Conservation (phyloP, 257 asterid species). For the Paraleonurus japonicus region DNA sequence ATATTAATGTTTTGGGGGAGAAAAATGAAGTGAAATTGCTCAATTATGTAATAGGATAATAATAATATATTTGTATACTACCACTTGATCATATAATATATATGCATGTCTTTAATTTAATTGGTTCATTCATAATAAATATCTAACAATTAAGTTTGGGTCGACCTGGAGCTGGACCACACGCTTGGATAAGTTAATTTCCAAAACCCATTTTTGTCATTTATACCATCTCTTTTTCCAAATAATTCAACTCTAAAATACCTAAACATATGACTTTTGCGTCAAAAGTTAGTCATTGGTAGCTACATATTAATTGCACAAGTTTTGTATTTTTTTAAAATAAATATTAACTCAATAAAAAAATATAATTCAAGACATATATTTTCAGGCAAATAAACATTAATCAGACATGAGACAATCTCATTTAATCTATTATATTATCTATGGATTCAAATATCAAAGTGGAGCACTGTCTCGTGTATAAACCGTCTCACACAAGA, state of each 20-base stretch:
- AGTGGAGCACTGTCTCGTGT: too few species aligned
- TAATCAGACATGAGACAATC: too few species aligned
- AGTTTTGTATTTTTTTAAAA: too few species aligned
- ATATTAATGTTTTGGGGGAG: neutral
- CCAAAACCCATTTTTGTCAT: conserved; percentile 10
- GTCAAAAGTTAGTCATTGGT: conserved; percentile 7
- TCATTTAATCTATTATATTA: too few species aligned
- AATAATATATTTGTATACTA: neutral
- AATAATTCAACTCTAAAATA: conserved; percentile 12
- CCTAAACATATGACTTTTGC: conserved; percentile 23
- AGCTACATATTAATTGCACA: too few species aligned
- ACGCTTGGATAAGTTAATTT: neutral
- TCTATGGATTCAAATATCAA: too few species aligned
- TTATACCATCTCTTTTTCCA: neutral
- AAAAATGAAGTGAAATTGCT: neutral
- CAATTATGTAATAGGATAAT: neutral
- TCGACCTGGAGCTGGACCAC: conserved; percentile 6
- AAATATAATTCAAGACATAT: neutral
- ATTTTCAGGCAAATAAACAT: too few species aligned
- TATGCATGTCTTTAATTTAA: neutral
- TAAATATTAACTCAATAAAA: neutral
- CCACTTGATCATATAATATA: neutral
- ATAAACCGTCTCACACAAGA: too few species aligned
- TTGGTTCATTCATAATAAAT: neutral
- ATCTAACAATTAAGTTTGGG: neutral